A percentile compares a stretch with the other conserved stretches of the same genome.
Evolutionary conservation across 441 rosid species (phyloP).

Genomic region (Populus hybrid): DNA sequence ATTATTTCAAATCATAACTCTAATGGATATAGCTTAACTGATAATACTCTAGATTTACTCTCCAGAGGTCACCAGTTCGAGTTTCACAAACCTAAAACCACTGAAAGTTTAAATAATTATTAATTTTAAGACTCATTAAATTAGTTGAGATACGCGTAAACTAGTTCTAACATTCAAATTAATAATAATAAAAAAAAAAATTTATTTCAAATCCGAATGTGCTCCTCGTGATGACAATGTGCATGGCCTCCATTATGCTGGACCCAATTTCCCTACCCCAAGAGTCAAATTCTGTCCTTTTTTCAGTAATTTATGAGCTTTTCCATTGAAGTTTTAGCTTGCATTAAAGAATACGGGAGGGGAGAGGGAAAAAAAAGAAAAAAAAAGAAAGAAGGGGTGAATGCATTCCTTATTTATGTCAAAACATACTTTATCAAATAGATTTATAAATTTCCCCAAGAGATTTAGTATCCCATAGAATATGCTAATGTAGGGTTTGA

Average conservation of each 20-base stretch:
- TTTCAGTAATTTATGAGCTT: too few species aligned
- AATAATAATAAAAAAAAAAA: too few species aligned
- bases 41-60: too few species aligned
- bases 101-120: accelerated
- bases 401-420: neutral
- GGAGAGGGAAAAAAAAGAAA: too few species aligned
- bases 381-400: too few species aligned
- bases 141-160: too few species aligned
- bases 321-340: neutral
- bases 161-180: too few species aligned
- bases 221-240: neutral
- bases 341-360: neutral
- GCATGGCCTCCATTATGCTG: neutral
- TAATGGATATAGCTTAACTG: too few species aligned
- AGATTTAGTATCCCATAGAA: neutral
- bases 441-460: too few species aligned
- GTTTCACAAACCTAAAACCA: accelerated
- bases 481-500: neutral
- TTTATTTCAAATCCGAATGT: neutral
- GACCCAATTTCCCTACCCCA: neutral
- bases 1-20: too few species aligned
- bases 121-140: too few species aligned
- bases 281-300: neutral
- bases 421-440: neutral
- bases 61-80: accelerated